Percentiles rank a stretch among this genome's conserved stretches.
These are phyloP conservation scores for Pythium myriotylum DNA, from an alignment of 352 stramenopile genomes.

Conservation along the genomic window DNA sequence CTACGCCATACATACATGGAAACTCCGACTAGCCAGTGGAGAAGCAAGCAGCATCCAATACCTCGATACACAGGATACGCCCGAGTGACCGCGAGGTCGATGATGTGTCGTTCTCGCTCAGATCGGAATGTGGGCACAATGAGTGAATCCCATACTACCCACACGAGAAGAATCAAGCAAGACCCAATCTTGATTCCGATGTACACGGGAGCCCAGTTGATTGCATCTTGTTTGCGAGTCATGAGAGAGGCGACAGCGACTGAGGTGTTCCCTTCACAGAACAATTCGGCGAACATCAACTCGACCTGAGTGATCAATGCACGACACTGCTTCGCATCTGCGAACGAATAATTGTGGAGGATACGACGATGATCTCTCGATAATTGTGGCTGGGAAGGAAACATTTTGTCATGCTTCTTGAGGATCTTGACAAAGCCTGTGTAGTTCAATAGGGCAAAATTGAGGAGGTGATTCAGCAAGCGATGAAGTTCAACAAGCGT, in stretches of 20 bases:
- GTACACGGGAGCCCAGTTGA: conserved; percentile 84
- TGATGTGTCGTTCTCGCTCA: conserved; percentile 67
- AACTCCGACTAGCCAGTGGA: conserved; percentile 96
- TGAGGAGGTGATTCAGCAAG: conserved; percentile 93
- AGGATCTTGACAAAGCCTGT: conserved; percentile 98
- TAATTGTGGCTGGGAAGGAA: conserved; percentile 44
- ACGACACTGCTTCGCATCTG: conserved; percentile 50
- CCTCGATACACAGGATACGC: conserved; percentile 95
- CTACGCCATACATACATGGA: conserved; percentile 90
- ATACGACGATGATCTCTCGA: conserved; percentile 41
- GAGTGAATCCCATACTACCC: conserved; percentile 96
- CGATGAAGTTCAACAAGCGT: conserved; percentile 94
- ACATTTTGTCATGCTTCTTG: conserved; percentile 96
- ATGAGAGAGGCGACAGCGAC: conserved; percentile 83
- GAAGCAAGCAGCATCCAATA: conserved; percentile 93
- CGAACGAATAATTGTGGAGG: conserved; percentile 64
- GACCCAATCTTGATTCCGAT: conserved; percentile 84
- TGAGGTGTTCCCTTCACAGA: conserved; percentile 69
- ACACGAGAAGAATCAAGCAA: conserved; percentile 83
- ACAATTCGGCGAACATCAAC: conserved; percentile 66
- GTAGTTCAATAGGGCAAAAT: conserved; percentile 98
- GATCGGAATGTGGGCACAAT: conserved; percentile 78
- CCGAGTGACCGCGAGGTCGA: conserved; percentile 74
- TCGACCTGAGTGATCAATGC: conserved; percentile 65
- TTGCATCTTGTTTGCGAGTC: conserved; percentile 71